These are phyloP conservation scores for Hibiscus syriacus DNA, from an alignment of 345 rosid species.

Conservation along the genomic window DNA sequence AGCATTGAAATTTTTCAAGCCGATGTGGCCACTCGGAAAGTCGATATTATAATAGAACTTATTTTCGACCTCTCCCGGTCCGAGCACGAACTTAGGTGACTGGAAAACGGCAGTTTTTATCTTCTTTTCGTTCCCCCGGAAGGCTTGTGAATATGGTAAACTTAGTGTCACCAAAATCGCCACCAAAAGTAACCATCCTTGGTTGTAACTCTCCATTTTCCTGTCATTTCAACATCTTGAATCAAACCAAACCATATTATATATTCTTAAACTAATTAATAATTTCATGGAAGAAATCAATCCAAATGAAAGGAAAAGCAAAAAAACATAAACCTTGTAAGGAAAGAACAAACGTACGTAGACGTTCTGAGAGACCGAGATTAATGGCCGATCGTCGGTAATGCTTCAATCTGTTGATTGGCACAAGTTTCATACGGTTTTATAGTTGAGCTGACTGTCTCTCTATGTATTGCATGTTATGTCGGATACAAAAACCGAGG, in stretches of 20 bases:
- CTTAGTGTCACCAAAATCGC: constrained; percentile 20
- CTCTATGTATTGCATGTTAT: no score
- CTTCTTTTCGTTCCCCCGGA: constrained; percentile 24
- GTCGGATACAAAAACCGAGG: no score
- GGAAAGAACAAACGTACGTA: no score
- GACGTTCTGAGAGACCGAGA: no score
- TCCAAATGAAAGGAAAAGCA: no score
- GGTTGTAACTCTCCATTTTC: constrained; percentile 18
- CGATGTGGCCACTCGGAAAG: constrained; percentile 81
- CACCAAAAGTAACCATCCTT: constrained; percentile 16
- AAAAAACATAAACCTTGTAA: no score
- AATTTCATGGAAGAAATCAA: background rate
- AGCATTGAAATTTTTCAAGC: constrained; percentile 55
- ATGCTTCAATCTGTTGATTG: no score
- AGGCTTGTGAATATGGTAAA: constrained; percentile 15
- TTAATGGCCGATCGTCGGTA: no score
- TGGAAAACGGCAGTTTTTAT: constrained; percentile 46
- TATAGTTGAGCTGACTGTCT: no score
- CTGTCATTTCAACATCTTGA: constrained; percentile 16
- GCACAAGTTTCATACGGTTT: no score
- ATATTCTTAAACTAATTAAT: no score
- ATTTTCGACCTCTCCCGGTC: constrained; percentile 61
- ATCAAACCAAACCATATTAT: no score
- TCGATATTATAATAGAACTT: constrained; percentile 40
- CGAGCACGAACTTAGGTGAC: constrained; percentile 58